Evolutionary conservation across 345 rosid genomes (phyloP), one percentile per base, ranked within the genome.

Genomic region (Ricinus communis): DNA sequence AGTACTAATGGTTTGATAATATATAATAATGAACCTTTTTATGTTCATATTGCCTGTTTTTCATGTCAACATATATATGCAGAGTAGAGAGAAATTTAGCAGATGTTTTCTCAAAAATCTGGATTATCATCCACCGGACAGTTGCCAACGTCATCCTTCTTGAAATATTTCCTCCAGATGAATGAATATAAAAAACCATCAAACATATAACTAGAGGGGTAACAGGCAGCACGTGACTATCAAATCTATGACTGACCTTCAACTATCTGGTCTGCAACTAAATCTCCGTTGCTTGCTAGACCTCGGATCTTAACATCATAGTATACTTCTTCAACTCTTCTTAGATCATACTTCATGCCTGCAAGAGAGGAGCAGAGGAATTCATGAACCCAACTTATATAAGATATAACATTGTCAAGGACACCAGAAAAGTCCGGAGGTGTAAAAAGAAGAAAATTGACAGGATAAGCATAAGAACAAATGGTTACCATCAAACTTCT

Each of bases 221-320:
- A 19, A 43, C 55, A 14, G 18, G 41, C 18, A 67, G 52, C 19
- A 5, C 11, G 68, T 25, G 12, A 33, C 50, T 43, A 27, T 10
- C 5, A 19, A 16, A 28, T 30, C 58, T 76, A 66, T 59, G 67
- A 60, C 36, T 54, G 45, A 54, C 62, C 73, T 15, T 67, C 70
- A 2, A 24, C 62, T 58, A 55, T 50, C 52, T 76, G 50, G n/a
- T 62, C 40, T 4, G 45, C 61, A 36, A 18, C 27, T 59, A 84
- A 64, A 72, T 86, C 88, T 18, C 71, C 89, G 31, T 50, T 75
- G 22, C 84, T 71, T 10, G 80, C 70, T 83, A 92, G 81, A 24
- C 93, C 91, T 76, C 97, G 78, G 74, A 95, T 92, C 85, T 92
- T 95, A 5, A 90, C 97, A 77, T 95, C 97, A 49, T 90, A 95